A percentile compares a stretch with the other conserved stretches of the same genome.
Evolutionary conservation across 1,139 yeast species (phyloP).

Genomic region (Yamadazyma siamensis): DNA sequence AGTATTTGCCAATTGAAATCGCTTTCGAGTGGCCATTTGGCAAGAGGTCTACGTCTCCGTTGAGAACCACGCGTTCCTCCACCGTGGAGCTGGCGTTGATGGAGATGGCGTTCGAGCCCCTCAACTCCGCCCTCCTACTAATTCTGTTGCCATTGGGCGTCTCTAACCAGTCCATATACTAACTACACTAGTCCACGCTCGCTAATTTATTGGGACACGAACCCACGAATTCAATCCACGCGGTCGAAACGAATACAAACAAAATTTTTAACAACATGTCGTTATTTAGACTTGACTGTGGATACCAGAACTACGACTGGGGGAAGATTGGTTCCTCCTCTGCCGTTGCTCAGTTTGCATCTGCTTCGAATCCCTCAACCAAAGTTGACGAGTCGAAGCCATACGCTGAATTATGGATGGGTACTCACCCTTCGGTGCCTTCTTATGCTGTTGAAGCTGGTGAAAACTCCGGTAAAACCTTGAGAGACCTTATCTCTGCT

Average conservation of each 20-base stretch:
- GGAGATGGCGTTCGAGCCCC: constrained; percentile 22
- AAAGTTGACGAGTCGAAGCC: constrained; percentile 70
- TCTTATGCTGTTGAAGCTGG: constrained; percentile 51
- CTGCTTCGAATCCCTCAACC: constrained; percentile 57
- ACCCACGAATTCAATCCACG: not conserved
- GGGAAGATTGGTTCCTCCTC: constrained; percentile 82
- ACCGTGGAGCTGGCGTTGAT: constrained; percentile 37
- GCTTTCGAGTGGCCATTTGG: constrained; percentile 20
- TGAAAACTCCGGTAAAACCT: constrained; percentile 36
- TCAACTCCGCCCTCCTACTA: constrained; percentile 39
- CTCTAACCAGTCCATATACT: constrained; percentile 32
- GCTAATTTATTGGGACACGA: not conserved
- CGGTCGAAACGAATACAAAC: not conserved
- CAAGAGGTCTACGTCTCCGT: constrained; percentile 48
- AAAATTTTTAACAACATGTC: constrained; percentile 9
- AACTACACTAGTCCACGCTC: not conserved
- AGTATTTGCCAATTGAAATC: constrained; percentile 54
- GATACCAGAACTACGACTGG: constrained; percentile 77
- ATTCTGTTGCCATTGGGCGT: constrained; percentile 57
- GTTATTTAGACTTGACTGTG: constrained; percentile 48
- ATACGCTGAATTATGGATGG: constrained; percentile 97
- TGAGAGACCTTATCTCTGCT: constrained; percentile 61
- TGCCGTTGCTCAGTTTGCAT: constrained; percentile 86
- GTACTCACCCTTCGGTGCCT: constrained; percentile 93
- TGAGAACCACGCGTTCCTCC: constrained; percentile 24